These are phyloP conservation scores for Tolypocladium endophyticum DNA, from an alignment of 2,329 filamentous ascomycete species.

Conservation along the genomic window DNA sequence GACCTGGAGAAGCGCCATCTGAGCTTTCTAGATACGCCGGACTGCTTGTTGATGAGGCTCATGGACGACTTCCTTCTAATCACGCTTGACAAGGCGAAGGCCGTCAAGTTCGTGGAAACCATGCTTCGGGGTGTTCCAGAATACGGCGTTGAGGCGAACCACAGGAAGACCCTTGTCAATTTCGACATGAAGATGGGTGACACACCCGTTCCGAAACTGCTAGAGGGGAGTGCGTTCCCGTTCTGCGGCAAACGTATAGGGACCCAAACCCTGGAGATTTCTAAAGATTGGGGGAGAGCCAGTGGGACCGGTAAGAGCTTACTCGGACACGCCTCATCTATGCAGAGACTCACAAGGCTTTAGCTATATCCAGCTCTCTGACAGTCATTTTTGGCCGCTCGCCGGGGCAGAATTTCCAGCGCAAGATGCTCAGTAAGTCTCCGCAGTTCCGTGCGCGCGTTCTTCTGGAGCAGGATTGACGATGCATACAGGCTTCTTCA, in stretches of 20 bases:
- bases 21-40: constrained; percentile 44
- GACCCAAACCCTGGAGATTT: constrained; percentile 62
- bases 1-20: constrained; percentile 66
- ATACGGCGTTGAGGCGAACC: constrained; percentile 72
- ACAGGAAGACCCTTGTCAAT: constrained; percentile 73
- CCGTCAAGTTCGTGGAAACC: constrained; percentile 58
- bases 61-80: constrained; percentile 93
- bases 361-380: constrained; percentile 53
- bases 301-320: constrained; percentile 35
- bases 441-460: too few relatives aligned
- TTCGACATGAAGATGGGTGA: constrained; percentile 57
- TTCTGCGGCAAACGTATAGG: constrained; percentile 82
- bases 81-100: constrained; percentile 57
- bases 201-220: constrained; percentile 36
- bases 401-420: constrained; percentile 69
- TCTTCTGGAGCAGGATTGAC: not conserved
- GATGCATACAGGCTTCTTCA: constrained; percentile 48
- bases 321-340: not conserved
- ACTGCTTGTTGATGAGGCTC: constrained; percentile 65
- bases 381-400: constrained; percentile 66
- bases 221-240: constrained; percentile 49
- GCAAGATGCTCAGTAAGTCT: constrained; percentile 60
- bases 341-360: not conserved
- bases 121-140: constrained; percentile 73
- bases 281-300: constrained; percentile 51